Evolutionary conservation across 192 early-diverging fungal species (phyloP), one percentile per base, ranked within the genome.

Genomic region (Kickxella alabastrina): DNA sequence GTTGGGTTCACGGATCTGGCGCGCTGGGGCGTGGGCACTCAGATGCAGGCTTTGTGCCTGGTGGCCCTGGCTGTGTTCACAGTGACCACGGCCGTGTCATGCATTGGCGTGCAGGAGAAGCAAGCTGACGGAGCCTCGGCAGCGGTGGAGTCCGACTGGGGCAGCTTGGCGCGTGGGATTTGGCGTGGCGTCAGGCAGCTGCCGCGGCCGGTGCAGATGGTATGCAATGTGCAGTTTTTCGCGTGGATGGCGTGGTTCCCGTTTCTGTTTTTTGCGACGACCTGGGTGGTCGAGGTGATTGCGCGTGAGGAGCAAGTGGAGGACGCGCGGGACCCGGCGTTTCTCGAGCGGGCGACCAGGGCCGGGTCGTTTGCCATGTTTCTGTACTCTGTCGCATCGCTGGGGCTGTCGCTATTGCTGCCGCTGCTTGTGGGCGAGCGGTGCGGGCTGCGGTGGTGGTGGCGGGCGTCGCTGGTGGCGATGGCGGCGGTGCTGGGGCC

Each of bases 161-260:
- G 37, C 22, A 43, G 24, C 29, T 59, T 67, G 71, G 15, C 59
- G 6, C 28, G 28, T 10, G 43, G 47, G 1, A 67, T 75, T 24
- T 12, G 52, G 29, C 53, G 51, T 3, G 71, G 71, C 35, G 39
- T 75, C 19, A 26, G 24, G 9, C 47, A 60, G 14, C 61, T 97
- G 38, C 93, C 95, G 2, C 49, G 32, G 17, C 82, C 89, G 1
- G 78, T 95, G 10, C 87, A 89, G 50, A 71, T 80, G 39, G 78
- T 98, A 15, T 97, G 90, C 63, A 90, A 89, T 58, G 84, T 91
- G 13, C 95, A 98, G 61, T 89, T 98, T 41, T 93, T 93, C 79
- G 84, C 88, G 21, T 98, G 93, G 93, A 80, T 95, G 67, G 93
- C 88, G n/a, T 93, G 93, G 90, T 98, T 98, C 58, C 92, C 93